Base-by-base conservation (phyloP, 805 yeast species). In the Yamadazyma phyllophila region DNA sequence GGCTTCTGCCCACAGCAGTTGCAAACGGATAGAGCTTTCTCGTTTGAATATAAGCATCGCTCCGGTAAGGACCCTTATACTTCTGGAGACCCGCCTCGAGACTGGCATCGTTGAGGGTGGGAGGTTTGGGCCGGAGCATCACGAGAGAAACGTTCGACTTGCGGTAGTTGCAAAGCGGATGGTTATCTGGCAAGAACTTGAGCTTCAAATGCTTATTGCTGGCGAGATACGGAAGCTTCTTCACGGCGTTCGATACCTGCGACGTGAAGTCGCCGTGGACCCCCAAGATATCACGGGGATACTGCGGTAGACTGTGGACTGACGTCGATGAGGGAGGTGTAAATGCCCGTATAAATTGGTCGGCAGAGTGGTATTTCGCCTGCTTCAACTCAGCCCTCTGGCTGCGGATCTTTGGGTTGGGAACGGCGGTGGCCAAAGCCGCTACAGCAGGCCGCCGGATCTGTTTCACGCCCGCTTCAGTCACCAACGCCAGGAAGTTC, bases 111-210 rank as follows among this genome's bases (percentile, higher is more conserved):
- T 71, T 71, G 26, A 69, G 49, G 7, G 53, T 53, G 33, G 45
- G 58, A 3, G 66, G 58, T 2, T 62, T 60, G n/a, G 42, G 50
- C 44, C 66, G 62, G 35, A 65, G 58, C 51, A 65, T 64, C 2
- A 63, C 62, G 42, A 63, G 62, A 10, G 76, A 69, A 30, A 71
- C 54, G 42, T 62, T 67, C 9, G 75, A 69, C 49, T 71, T 71
- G 33, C 75, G 57, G 35, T 55, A 57, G 35, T 39, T n/a, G 11
- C 64, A 51, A 5, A 66, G 36, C 36, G 51, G 51, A 51, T 68
- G 73, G 35, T 39, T 36, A 4, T 46, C 48, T 4, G 74, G 74
- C 10, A 62, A 54, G 45, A 65, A 70, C 42, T 52, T 58, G 4
- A 67, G 41, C 10, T 44, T 41, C 48, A 70, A 55, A 50, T 55